Evolutionary conservation across 371 early-diverging fungal species (phyloP), one percentile per base, ranked within the genome.

Genomic region (Lichtheimia corymbifera): DNA sequence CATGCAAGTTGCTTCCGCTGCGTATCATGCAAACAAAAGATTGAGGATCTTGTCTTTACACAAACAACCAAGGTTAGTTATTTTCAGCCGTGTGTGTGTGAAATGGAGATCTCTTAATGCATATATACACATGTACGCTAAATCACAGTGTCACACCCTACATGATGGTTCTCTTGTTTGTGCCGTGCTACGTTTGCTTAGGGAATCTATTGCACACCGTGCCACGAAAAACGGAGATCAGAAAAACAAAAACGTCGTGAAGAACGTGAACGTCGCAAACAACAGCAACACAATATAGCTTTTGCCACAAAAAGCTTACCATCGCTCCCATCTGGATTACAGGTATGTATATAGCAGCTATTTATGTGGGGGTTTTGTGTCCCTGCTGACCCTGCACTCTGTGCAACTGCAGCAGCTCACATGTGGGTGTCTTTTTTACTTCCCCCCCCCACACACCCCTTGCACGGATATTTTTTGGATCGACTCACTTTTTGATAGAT

Each of bases 1-100:
- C 94, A 94, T 59, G 86, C 88, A n/a, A 89, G 86, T 47, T 94
- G 93, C 64, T 94, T 94, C 67, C 78, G 88, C 11, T 94, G 93
- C 64, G 75, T 82, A 14, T 84, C 82, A 58, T 92, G 91, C 66
- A 74, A 82, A 61, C 73, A 84, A 50, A 84, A 81, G 62, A 91
- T 91, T 62, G 87, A 87, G 42, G 91, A 91, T 68, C 75, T 91
- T 58, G 86, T 89, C 30, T 92, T 88, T 77, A 90, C 91, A 58
- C 89, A 91, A 75, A 92, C 92, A 50, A 89, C 86, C 66, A 88
- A 84, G 78, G 86, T 84, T 73, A 44, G 17, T 25, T 28, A 44
- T 43, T 11, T 47, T 40, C 52, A 20, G 12, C 30, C 28, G 35
- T 35, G 35, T 35, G 28, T 28, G 35, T 35, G 22, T 18, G 14